A percentile compares a stretch with the other conserved stretches of the same genome.
Evolutionary conservation across 257 asterid genomes (phyloP).

Genomic region (Solanum piurae): DNA sequence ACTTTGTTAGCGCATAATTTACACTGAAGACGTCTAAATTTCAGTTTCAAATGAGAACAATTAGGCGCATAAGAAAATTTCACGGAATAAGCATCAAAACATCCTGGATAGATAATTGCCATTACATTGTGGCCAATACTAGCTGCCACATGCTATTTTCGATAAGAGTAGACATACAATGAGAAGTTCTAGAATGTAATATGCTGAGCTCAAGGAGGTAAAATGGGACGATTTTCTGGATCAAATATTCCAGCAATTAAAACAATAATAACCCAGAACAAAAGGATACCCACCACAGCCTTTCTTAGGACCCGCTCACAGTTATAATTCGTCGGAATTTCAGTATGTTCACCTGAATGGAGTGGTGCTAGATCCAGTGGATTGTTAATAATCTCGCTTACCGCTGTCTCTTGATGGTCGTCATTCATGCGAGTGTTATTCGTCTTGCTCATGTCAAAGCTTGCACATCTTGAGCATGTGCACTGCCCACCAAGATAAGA

Average conservation of each 20-base stretch:
- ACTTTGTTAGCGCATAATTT: not conserved
- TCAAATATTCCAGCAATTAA: conserved; percentile 49
- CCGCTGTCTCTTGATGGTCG: not conserved
- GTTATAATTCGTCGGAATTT: conserved; percentile 11
- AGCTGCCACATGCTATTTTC: not conserved
- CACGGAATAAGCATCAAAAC: not conserved
- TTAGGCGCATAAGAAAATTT: not conserved
- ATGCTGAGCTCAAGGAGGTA: conserved; percentile 12
- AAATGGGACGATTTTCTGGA: conserved; percentile 40
- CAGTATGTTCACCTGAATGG: conserved; percentile 17
- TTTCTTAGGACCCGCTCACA: conserved; percentile 35
- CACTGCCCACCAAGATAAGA: conserved; percentile 80
- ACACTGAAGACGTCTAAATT: not conserved
- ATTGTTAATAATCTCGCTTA: conserved; percentile 12
- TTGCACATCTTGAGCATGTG: conserved; percentile 53
- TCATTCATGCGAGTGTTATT: conserved; percentile 2
- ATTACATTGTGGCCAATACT: not conserved
- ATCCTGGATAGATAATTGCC: not conserved
- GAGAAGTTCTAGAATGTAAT: not conserved
- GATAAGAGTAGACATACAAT: not conserved
- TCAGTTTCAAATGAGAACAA: not conserved
- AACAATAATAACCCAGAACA: conserved; percentile 53
- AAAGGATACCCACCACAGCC: conserved; percentile 57
- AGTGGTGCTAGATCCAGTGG: conserved; percentile 20
- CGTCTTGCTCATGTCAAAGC: conserved; percentile 9